Conservation (phyloP, 768 basidiomycete species). For the Porphyrellus cyaneotinctus region DNA sequence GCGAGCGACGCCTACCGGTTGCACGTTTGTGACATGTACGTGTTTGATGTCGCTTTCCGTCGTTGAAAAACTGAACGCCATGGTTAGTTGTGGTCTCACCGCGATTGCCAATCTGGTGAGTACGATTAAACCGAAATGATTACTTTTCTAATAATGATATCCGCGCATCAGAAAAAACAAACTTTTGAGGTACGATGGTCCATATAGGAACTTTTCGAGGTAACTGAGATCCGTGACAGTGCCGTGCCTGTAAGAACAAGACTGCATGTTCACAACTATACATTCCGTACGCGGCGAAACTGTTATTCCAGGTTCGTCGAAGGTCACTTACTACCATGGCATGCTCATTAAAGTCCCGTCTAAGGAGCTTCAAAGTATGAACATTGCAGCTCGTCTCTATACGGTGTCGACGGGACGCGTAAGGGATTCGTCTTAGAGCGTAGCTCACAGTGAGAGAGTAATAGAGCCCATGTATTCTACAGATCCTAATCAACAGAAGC, state of each 20-base stretch:
- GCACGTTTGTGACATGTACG: slow-evolving; percentile 95
- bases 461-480: slow-evolving; percentile 35
- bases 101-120: slow-evolving; percentile 93
- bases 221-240: slow-evolving; percentile 37
- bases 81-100: slow-evolving; percentile 80
- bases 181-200: slow-evolving; percentile 70
- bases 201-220: background rate
- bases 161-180: slow-evolving; percentile 77
- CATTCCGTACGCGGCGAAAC: slow-evolving; percentile 95
- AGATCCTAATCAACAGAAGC: slow-evolving; percentile 22
- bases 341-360: background rate
- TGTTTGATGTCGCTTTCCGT: slow-evolving; percentile 14
- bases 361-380: slow-evolving; percentile 93
- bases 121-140: slow-evolving; percentile 11
- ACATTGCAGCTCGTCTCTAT: slow-evolving; percentile 84
- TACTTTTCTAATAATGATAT: slow-evolving; percentile 9
- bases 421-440: slow-evolving; percentile 44
- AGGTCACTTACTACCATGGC: background rate
- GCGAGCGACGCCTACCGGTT: slow-evolving; percentile 90
- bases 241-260: slow-evolving; percentile 96
- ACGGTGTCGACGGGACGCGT: slow-evolving; percentile 85
- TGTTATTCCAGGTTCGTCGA: slow-evolving; percentile 81
- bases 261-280: slow-evolving; percentile 88
- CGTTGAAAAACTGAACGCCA: slow-evolving; percentile 6
- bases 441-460: background rate